phyloP scores from a whole-genome alignment of 768 basidiomycete genomes.

The Cubamyces sp. region DNA sequence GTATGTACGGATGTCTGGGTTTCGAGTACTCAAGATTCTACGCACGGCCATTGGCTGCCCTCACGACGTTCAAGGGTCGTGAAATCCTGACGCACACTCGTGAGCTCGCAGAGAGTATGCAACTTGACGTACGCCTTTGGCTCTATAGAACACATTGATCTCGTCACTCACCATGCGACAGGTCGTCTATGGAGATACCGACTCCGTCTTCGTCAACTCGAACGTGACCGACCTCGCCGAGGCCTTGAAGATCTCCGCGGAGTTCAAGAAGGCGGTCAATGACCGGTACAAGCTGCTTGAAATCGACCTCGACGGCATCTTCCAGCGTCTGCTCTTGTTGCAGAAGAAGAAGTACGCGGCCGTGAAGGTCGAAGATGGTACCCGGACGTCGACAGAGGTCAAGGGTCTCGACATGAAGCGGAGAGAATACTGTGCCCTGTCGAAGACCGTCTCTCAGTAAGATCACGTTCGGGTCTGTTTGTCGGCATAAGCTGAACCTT shows the following conservation, averaged over 20 bases:
- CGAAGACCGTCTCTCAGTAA: constrained; percentile 91
- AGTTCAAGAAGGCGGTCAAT: constrained; percentile 96
- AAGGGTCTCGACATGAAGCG: constrained; percentile 99
- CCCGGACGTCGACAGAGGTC: constrained; percentile 79
- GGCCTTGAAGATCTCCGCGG: constrained; percentile 87
- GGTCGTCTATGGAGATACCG: constrained; percentile 99
- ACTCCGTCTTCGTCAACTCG: constrained; percentile 98
- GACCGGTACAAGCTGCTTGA: constrained; percentile 94
- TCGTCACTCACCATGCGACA: constrained; percentile 36
- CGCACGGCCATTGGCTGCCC: constrained; percentile 92
- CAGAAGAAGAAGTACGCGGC: constrained; percentile 99
- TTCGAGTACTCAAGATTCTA: constrained; percentile 98
- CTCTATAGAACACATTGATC: not conserved
- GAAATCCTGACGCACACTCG: constrained; percentile 94
- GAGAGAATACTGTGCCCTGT: constrained; percentile 90
- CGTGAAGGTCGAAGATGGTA: constrained; percentile 87
- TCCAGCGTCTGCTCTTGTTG: constrained; percentile 87
- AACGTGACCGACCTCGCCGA: constrained; percentile 87
- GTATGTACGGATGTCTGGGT: constrained; percentile 99
- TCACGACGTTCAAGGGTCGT: constrained; percentile 97
- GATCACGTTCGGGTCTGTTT: constrained; percentile 36
- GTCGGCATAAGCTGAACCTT: not conserved
- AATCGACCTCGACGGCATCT: constrained; percentile 94
- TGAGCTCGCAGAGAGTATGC: constrained; percentile 88
- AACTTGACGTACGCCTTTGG: constrained; percentile 74